Base-by-base conservation (phyloP, 2,329 filamentous ascomycete genomes). In the Scolecobasidium constrictum region DNA sequence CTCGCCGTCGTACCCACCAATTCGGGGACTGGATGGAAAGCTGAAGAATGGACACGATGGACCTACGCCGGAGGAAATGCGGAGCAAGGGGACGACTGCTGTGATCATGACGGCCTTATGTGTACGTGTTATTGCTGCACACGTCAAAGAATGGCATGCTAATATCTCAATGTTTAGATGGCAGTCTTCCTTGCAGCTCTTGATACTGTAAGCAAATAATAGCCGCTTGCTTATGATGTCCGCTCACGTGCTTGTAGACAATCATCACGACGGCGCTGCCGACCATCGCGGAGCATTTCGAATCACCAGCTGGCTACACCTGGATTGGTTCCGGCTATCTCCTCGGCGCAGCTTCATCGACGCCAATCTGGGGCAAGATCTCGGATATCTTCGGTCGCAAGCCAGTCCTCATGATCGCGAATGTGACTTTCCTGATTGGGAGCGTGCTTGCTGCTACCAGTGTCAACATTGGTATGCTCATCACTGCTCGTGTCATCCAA, bases 401-500 rank as follows among this genome's bases (percentile, higher is more conserved):
- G 31, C 52, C 55, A 0, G 47, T 61, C 1, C 53, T 63, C 5
- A 44, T 62, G 3, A 33, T 47, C 13, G 46, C 46, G 5, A 78
- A 79, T 46, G 59, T 69, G 15, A 60, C 78, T 18, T 83, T 83
- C 61, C 69, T 82, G 43, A 57, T 77, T 13, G 77, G 75, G 18
- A 78, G 73, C 23, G 57, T 81, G 42, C 63, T 82, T n/a, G 74
- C 74, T 31, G 78, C 68, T 2, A 52, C 78, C 19, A 64, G 74
- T 5, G 65, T 67, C 43, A 76, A 67, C 48, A 73, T 81, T 50
- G 64, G 69, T 20, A 79, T 81, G 72, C 64, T 82, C 26, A 71
- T 83, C 43, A 69, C 68, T 3, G 76, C 74, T 16, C 63, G 78
- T 53, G 72, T 73, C 0, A 64, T 82, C 26, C 78, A 83, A 53